Evolutionary conservation across 2,329 filamentous ascomycete genomes (phyloP), one percentile per base, ranked within the genome.

Genomic region (Metarhizium rileyi): DNA sequence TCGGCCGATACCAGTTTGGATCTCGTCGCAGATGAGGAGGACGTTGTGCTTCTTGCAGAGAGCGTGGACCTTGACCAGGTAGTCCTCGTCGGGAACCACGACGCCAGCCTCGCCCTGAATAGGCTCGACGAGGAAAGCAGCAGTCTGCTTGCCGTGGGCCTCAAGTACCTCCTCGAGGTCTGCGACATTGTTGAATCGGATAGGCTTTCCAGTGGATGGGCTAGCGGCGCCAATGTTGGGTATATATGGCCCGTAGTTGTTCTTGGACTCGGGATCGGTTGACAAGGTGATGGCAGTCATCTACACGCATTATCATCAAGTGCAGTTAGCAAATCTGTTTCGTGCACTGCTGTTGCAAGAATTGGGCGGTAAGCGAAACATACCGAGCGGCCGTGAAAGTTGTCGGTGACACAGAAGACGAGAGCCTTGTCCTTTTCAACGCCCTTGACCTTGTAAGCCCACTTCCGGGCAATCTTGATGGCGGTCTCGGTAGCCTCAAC

Each of bases 91-190:
- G 5, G 93, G 93, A 9, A 97, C 93, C 12, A 97, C 87, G 44
- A 98, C 95, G 55, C 93, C 93, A 1, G 93, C 93, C 73, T 97
- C 93, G 52, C 93, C 93, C 73, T 98, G 91, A 56, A 97, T 97
- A 30, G 91, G 91, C 74, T 97, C 91, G 27, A 96, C 85, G 49
- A 97, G 82, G 74, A 97, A 94, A 12, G 89, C 91, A 43, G 91
- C 91, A 22, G 90, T 90, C 62, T 91, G 84, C 63, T 84, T 79
- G 51, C 91, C 90, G 60, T 95, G 86, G 42, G 76, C 78, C 64
- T 90, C 84, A 44, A 98, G 76, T 2, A 84, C 85, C 53, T 81
- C 83, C 59, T 90, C 86, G 9, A 97, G 74, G 61, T 94, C 89
- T 27, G 77, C 74, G 53, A 93, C 78, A 64, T 90, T 87, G 72